Base-by-base conservation (phyloP, 83 land plant genomes). In the Isoetes engelmannii region DNA sequence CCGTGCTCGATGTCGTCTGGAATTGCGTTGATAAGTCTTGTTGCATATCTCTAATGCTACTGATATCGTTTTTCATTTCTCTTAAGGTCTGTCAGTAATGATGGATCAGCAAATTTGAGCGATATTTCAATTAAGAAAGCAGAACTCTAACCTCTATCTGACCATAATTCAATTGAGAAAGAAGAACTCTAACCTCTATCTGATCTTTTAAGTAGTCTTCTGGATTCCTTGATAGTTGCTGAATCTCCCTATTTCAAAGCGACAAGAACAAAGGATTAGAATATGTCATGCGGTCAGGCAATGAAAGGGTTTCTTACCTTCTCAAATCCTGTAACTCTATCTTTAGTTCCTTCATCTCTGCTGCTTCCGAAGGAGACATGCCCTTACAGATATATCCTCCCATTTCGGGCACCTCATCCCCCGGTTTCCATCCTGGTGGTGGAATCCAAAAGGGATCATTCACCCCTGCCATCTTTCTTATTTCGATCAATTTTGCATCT, bases 401-500 rank as follows among this genome's bases (percentile, higher is more conserved):
- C 10, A 8, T 10, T 18, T 59, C 62, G 17, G 69, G 72, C 47
- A 82, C 13, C 18, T 44, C 54, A 68, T 89, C 94, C 8, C 94
- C 95, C 19, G 65, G 86, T 69, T 83, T 74, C 91, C 91, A 89
- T 4, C 91, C 91, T 20, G 82, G 75, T 18, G 91, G 91, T 15
- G 95, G 91, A 54, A 78, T 63, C 95, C 95, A 89, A 28, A 74
- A 87, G 59, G 88, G 88, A 55, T 89, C 93, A 47, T 79, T 63
- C 47, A 89, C 68, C 12, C 91, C 91, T 46, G 91, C 95, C 18
- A 78, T 69, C 68, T 74, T 81, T 41, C 95, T 69, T 7, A 87
- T 51, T 7, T 83, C 74, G 72, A 81, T 73, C 20, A 89, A 67
- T 10, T 72, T 70, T 7, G 86, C 85, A 46, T 77, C 79, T 60